Evolutionary conservation across 1,284 basidiomycete species (phyloP), one percentile per base, ranked within the genome.

Genomic region (Neonothopanus nambi): DNA sequence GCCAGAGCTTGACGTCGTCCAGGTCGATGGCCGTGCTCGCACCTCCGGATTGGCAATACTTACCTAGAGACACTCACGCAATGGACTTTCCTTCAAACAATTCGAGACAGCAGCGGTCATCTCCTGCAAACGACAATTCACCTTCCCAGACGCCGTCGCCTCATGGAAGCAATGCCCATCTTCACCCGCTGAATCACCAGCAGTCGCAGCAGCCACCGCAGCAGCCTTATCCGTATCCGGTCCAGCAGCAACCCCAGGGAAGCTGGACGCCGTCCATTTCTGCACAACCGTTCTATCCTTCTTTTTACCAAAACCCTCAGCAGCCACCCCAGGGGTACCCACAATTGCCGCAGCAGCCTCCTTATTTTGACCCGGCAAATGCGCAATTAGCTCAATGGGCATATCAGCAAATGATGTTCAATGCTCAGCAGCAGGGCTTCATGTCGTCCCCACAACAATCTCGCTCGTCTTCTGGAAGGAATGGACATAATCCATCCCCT

Each of bases 341-440:
- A 52, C 77, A 74, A 64, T 69, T 78, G 63, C 76, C 76, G 40
- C 68, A 69, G 18, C 82, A 80, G 60, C 64, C 71, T 51, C 77
- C 76, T 13, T 88, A 82, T 67, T 89, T 85, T 63, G 87, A 90
- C 68, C 87, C 83, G 17, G 75, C 84, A 46, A 89, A 89, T 63
- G 85, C 84, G 24, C 87, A 90, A 67, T 79, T 90, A 58, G 84
- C 87, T 6, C 87, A 89, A 68, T 91, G 89, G 89, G 86, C 89
- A 28, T 91, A 91, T 72, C 89, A 91, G 69, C 89, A 90, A 62
- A 90, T 91, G 88, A 83, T 90, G 80, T 87, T 81, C 74, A 85
- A 80, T 63, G 80, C 81, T 15, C 82, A 84, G 63, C n/a, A n/a
- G n/a, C 83, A 84, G 54, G 78, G 77, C 70, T 74, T 73, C 57